phyloP scores from a whole-genome alignment of 139 green algal species.

The Chlamydomonas incerta region DNA sequence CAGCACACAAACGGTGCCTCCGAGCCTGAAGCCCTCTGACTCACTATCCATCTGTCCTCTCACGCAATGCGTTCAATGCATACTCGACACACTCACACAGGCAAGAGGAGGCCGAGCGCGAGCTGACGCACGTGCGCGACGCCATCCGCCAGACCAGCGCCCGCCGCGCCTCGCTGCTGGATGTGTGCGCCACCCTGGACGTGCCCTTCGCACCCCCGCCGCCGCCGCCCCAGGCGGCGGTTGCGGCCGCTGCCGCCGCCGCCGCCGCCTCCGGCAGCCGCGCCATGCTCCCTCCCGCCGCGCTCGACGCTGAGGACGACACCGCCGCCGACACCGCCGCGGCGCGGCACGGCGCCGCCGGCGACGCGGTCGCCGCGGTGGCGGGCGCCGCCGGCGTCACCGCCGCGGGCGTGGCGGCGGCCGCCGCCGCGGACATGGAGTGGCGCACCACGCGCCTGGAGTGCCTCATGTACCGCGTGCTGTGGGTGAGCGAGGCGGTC shows the following conservation, averaged over 20 bases:
- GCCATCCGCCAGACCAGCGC: conserved; percentile 57
- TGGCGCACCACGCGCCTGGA: conserved; percentile 66
- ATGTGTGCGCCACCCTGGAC: conserved; percentile 63
- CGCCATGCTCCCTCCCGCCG: background rate
- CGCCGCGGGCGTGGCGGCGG: background rate
- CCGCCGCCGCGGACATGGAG: conserved; percentile 48
- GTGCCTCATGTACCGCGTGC: conserved; percentile 71
- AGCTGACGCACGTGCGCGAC: conserved; percentile 57
- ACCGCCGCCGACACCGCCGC: background rate
- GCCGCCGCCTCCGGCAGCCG: background rate
- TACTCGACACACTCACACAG: no score
- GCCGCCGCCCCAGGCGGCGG: background rate
- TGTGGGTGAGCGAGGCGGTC: conserved; percentile 71
- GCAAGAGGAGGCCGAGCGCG: conserved; percentile 49
- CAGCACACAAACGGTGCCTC: no score
- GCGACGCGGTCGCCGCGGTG: background rate
- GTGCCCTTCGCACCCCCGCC: conserved; percentile 22
- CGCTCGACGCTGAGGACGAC: background rate
- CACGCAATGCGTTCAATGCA: no score
- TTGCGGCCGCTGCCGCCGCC: background rate
- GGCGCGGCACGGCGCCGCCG: background rate
- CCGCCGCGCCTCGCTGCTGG: conserved; percentile 61
- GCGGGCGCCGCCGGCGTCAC: background rate
- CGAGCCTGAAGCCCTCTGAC: no score
- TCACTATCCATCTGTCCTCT: no score